Evolutionary conservation across 2,329 filamentous ascomycete genomes (phyloP).

Genomic region (Hypoxylon sp.): DNA sequence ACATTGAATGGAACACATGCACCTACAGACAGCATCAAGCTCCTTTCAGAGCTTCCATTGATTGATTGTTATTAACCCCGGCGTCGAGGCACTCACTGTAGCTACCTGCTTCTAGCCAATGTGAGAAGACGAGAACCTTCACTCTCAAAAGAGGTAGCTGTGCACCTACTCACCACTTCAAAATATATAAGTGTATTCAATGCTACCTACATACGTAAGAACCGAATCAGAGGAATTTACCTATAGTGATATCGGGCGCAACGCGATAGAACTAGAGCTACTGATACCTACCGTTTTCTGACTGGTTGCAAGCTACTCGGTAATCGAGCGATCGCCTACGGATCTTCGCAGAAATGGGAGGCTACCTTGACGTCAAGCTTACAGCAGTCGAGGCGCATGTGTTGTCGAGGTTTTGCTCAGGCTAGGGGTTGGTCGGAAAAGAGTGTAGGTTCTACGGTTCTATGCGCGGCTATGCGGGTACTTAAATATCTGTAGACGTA

Average conservation of each 20-base stretch:
- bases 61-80: too few relatives aligned
- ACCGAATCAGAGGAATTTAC: slow-evolving; percentile 7
- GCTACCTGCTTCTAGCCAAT: too few relatives aligned
- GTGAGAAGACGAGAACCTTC: too few relatives aligned
- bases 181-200: too few relatives aligned
- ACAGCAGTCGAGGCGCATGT: slow-evolving; percentile 15
- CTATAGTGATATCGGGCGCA: not conserved
- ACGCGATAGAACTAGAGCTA: not conserved
- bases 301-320: not conserved
- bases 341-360: slow-evolving; percentile 9
- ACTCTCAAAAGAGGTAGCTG: too few relatives aligned
- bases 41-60: too few relatives aligned
- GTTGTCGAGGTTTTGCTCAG: not conserved
- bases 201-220: slow-evolving; percentile 2
- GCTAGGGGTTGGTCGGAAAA: slow-evolving; percentile 13
- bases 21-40: not conserved
- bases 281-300: not conserved
- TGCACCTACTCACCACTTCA: too few relatives aligned
- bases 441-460: slow-evolving; percentile 16
- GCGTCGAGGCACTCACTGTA: too few relatives aligned
- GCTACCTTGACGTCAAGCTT: slow-evolving; percentile 37
- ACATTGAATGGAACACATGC: not conserved
- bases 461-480: slow-evolving; percentile 33
- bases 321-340: not conserved
- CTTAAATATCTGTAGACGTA: slow-evolving; percentile 26